A percentile compares a stretch with the other conserved stretches of the same genome.
These are phyloP conservation scores for Mytilinidion resinicola DNA, from an alignment of 495 filamentous ascomycete genomes.

Conservation along the genomic window DNA sequence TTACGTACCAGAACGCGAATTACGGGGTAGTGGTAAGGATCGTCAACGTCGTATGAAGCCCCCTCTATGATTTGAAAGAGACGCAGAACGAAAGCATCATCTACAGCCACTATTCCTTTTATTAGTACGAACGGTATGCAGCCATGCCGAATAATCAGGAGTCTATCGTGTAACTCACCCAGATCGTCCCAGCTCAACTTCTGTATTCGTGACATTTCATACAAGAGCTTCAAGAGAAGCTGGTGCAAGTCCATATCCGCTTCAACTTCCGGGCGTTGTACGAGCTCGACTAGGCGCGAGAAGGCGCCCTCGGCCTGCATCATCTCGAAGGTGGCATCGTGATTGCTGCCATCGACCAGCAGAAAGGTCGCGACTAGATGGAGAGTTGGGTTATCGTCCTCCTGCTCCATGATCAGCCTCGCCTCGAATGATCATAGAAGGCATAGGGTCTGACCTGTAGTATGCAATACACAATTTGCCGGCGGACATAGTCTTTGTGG, in stretches of 20 bases:
- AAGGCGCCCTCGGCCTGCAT: constrained; percentile 86
- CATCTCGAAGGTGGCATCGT: constrained; percentile 72
- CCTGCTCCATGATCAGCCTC: constrained; percentile 36
- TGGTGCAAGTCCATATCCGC: constrained; percentile 69
- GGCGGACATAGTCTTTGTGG: constrained; percentile 81
- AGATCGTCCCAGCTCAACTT: constrained; percentile 70
- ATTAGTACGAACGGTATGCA: constrained; percentile 2
- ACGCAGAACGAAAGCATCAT: constrained; percentile 77
- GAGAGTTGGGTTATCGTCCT: constrained; percentile 73
- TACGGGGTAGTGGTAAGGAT: constrained; percentile 94
- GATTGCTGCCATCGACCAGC: constrained; percentile 77
- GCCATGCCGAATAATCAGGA: background rate
- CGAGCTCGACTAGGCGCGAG: constrained; percentile 72
- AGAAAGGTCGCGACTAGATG: constrained; percentile 80
- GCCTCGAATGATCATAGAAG: background rate
- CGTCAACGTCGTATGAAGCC: constrained; percentile 79
- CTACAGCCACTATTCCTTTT: constrained; percentile 50
- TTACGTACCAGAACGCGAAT: constrained; percentile 75
- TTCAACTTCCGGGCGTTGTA: constrained; percentile 55
- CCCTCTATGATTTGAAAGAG: constrained; percentile 86
- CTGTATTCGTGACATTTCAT: constrained; percentile 96
- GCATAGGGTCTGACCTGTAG: constrained; percentile 56
- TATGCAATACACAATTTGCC: constrained; percentile 85
- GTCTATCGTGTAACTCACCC: constrained; percentile 40
- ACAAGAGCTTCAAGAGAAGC: constrained; percentile 78